Evolutionary conservation across 2,329 filamentous ascomycete genomes (phyloP), one percentile per base, ranked within the genome.

Genomic region (Didymella arachidicola): DNA sequence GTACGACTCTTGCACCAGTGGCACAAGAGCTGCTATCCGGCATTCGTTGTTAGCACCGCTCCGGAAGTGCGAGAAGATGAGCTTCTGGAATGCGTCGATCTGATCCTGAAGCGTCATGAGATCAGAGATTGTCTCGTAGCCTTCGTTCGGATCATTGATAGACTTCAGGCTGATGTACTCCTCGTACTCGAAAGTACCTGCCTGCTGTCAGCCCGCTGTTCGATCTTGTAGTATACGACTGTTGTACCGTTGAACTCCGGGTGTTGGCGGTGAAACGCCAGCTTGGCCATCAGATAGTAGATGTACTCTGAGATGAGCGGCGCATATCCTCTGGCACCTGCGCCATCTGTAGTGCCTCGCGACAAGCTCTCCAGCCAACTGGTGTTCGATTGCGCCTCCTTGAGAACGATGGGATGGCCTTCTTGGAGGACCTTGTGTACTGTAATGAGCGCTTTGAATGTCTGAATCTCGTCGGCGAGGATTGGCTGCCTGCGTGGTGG

Each of bases 131-230:
- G 94, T 97, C 82, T 99, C 95, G 75, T 90, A 90, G 36, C 95
- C 95, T 81, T 99, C 95, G 73, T 99, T 98, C 4, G 95, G 95
- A 78, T 99, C 95, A 77, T 98, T 97, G 81, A 96, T 98, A 27
- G 93, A 92, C 82, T 97, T 98, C 76, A 99, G 83, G 74, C 93
- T 97, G 77, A 98, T 93, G 77, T 99, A 99, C 77, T 99, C 95
- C 81, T 98, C 94, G 75, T 99, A 99, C 77, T 99, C 95, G 73
- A 99, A 99, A 1, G 94, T 93, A 60, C 85, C 84, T 86, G 60
- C 42, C 43, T 32, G 6, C 14, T 7, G 47, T 77, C 59, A 76
- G 70, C 54, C 25, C 46, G 43, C 19, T 16, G 26, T 22, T 5
- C 5, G 14, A 4, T 27, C 30, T 26, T 22, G 2, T 25, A 29